Evolutionary conservation across 164 flowering plant species (phyloP).

Genomic region (Macadamia tetraphylla): DNA sequence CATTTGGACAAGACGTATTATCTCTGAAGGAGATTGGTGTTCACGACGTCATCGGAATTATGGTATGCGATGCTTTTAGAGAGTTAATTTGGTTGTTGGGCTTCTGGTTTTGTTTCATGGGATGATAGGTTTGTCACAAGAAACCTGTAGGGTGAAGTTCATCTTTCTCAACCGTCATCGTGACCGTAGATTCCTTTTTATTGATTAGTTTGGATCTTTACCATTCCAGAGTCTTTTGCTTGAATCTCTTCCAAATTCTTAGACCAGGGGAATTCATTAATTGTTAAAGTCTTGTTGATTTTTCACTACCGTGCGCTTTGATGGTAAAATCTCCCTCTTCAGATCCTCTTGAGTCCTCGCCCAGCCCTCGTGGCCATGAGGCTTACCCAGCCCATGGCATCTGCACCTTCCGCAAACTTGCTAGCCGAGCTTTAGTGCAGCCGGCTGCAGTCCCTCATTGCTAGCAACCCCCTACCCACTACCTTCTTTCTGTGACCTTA

Average conservation of each 20-base stretch:
- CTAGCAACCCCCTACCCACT: no score
- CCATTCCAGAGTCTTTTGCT: no score
- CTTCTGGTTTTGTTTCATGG: slow-evolving; percentile 14
- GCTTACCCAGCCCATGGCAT: no score
- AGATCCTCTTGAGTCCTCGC: no score
- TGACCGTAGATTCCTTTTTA: slow-evolving; percentile 1
- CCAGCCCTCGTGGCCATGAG: no score
- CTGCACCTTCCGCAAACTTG: no score
- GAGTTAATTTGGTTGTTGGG: slow-evolving; percentile 15
- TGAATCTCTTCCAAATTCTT: no score
- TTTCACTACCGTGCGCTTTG: slow-evolving; percentile 1
- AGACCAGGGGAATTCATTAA: no score
- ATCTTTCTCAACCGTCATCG: slow-evolving; percentile 12
- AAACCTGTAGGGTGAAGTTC: slow-evolving; percentile 15
- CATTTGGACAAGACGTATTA: slow-evolving; percentile 51
- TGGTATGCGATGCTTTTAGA: background rate
- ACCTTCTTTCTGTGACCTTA: no score
- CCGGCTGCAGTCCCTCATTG: no score
- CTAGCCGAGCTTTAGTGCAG: no score
- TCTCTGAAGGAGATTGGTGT: slow-evolving; percentile 79
- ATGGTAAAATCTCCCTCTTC: no score
- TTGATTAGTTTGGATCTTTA: background rate
- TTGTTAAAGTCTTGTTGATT: background rate
- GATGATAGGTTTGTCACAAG: slow-evolving; percentile 21
- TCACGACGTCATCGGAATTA: slow-evolving; percentile 44